Evolutionary conservation across 2,329 filamentous ascomycete genomes (phyloP), one percentile per base, ranked within the genome.

Genomic region (Fonsecaea erecta): DNA sequence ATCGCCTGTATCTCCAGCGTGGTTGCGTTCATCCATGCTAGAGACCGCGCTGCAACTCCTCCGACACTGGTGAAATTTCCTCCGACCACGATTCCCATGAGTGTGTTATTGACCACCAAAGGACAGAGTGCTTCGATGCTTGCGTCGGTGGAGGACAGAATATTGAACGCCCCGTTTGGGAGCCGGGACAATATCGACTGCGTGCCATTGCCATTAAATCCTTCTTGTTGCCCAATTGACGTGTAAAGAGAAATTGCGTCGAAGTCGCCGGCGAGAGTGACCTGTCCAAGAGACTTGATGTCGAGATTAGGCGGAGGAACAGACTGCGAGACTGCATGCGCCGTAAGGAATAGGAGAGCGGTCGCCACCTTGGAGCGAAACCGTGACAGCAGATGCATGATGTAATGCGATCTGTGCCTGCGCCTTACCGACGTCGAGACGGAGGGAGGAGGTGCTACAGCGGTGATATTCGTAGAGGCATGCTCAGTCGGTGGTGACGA

Each of bases 1-100:
- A 97, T 79, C n/a, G 92, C 84, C 1, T 86, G 90, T 56, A 97
- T 83, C 40, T 85, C 78, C 52, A 86, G 86, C 3, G 87, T 89
- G 69, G 87, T 86, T 2, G 91, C 87, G 75, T 97, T 87, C 79
- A 93, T 93, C 53, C 96, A 77, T 26, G 93, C 95, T 63, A 96
- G 86, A 52, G 91, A 91, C 60, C 88, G 88, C 1, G 93, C 92
- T 74, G 91, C 81, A 63, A 89, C 84, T 64, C 88, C 88, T 65
- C 89, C 91, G 68, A 99, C 80, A 76, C 92, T 96, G 34, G 95
- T 98, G 76, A 99, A 99, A 80, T 98, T 98, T 54, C 95, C 95
- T 62, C 91, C 95, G 16, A 99, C 85, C 54, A 98, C 85, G 30
- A 98, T 86, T 46, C 90, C 89, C n/a, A 85, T 82, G 63, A 89